Evolutionary conservation across 257 asterid species (phyloP), one percentile per base, ranked within the genome.

Genomic region (Solanum bulbocastanum): DNA sequence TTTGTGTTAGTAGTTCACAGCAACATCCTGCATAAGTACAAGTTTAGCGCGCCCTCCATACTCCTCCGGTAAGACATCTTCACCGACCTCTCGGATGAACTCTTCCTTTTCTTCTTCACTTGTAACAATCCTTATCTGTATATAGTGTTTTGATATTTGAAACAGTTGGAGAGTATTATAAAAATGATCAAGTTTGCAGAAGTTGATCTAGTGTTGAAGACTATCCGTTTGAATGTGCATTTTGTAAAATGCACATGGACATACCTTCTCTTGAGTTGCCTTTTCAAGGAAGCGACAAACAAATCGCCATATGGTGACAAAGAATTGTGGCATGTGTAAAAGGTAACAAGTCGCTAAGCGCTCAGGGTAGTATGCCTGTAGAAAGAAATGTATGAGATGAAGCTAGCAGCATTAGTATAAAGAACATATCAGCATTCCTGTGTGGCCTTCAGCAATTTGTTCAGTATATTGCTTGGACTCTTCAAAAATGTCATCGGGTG

Each of bases 281-380:
- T 93, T 93, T 79, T 96, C 98, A 39, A 95, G 93, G 78, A 93
- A 93, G 83, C 93, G 94, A 11, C 96, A 94, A 88, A 96, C 85
- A 23, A 94, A 49, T 91, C 84, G 93, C 98, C 98, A 95, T 25
- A 94, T 89, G 18, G 93, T 87, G 74, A 92, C 98, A 86, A 96
- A 95, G 90, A 96, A 95, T 18, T 92, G 92, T 3, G 98, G 98
- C 98, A 96, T 94, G 90, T 95, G 86, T 62, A 94, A 71, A 11
- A 95, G 73, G 92, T 93, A 96, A 22, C 88, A 89, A 93, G 92
- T 88, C 86, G 94, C 93, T 75, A 95, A 90, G 73, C 98, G 94
- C 89, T 95, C 98, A 0, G 98, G 98, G 89, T 96, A 96, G 76
- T 95, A 96, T 32, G 94, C 92, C 98, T 94, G 86, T 11, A 23